These are phyloP conservation scores for Rhodotorula sp. DNA, from an alignment of 1,284 basidiomycete species.

Conservation along the genomic window DNA sequence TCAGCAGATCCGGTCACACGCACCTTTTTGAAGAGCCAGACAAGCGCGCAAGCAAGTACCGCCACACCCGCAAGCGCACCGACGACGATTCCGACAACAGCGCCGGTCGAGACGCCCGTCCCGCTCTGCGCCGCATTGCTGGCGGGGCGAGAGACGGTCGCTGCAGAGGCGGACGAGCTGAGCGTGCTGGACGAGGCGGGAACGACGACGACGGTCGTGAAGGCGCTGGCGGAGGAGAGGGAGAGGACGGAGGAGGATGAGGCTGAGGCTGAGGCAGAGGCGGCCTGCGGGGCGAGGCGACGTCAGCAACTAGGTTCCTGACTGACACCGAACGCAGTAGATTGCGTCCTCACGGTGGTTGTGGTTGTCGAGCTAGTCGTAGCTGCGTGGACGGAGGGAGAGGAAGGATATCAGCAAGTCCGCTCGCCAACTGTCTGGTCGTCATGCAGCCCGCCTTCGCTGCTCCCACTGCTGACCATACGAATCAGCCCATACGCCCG, in stretches of 20 bases:
- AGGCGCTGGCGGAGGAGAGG: conserved; percentile 3
- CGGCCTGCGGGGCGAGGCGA: background rate
- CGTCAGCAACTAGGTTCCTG: background rate
- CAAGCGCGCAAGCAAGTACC: conserved; percentile 46
- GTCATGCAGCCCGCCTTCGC: too few species aligned
- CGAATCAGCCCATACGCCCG: background rate
- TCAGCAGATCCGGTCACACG: background rate
- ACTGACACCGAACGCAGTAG: too few species aligned
- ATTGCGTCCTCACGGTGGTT: background rate
- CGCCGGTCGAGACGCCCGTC: conserved; percentile 41
- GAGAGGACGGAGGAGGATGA: conserved; percentile 9
- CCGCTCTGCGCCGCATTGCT: conserved; percentile 5
- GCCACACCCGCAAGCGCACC: conserved; percentile 48
- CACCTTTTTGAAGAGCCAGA: conserved; percentile 47
- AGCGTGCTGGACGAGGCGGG: conserved; percentile 16
- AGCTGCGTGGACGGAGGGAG: background rate
- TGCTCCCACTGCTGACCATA: background rate
- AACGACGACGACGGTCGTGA: conserved; percentile 30
- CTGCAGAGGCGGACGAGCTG: conserved; percentile 6
- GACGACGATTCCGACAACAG: conserved; percentile 49
- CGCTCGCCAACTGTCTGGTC: too few species aligned
- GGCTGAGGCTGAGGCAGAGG: too few species aligned
- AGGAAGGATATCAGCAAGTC: background rate
- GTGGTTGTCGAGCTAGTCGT: background rate
- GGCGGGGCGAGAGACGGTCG: background rate